Base-by-base conservation (phyloP, 1,139 yeast genomes). In the Nakaseomyces uthaithaninus region DNA sequence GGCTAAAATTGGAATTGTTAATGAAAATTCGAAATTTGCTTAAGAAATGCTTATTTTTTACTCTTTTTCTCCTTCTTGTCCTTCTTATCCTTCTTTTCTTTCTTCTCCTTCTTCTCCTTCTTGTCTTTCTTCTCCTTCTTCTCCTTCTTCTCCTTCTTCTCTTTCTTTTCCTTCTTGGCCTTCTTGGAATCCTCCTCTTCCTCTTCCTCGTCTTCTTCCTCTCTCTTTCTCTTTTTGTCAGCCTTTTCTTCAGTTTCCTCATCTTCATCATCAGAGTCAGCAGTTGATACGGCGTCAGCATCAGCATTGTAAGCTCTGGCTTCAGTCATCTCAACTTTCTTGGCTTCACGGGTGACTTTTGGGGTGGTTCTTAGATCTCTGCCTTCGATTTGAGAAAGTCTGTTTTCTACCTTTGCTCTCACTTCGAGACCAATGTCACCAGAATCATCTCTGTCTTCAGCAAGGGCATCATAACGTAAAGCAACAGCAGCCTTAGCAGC, bases 401-500 rank as follows among this genome's bases (percentile, higher is more conserved):
- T 81, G 49, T 85, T 75, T 69, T 91, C 99, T 57, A 91, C 93
- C 74, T 87, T 87, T 54, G 85, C 77, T 69, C 98, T 80, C 53
- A 84, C 91, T 54, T 81, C 85, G 55, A 85, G 72, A 59, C 99
- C 99, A 57, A 89, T 75, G 54, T 87, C 94, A 51, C 96, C 96
- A 45, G 85, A 77, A 59, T 91, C 97, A 55, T 84, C 94, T 67
- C 96, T 80, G 57, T 91, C 97, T 70, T 91, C 99, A 51, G 96
- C 84, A 48, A 93, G 74, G 33, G 96, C 95, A 69, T 91, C 99
- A 64, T 84, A 91, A 72, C 98, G 82, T 55, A 91, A 72, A 48
- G 95, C 85, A 59, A 91, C 93, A 40, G 98, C 94, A 53, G 96
- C 95, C 72, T 91, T 91, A 49, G 97, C 97, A 56, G 99, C 99